Evolutionary conservation across 306 rosid genomes (phyloP), one percentile per base, ranked within the genome.

Genomic region (Corylus avellana): DNA sequence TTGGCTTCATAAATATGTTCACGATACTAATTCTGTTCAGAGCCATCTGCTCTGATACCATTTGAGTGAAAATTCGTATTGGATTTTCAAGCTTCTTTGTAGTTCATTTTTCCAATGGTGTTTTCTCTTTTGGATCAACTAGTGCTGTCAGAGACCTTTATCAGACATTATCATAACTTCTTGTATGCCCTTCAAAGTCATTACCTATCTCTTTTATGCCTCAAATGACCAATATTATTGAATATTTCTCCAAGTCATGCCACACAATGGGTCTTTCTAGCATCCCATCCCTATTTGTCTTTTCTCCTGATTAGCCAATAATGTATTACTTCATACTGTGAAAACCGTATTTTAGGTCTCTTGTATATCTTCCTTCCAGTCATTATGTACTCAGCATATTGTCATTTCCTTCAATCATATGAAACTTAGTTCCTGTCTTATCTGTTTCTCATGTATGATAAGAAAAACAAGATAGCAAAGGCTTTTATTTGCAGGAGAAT

Each of bases 161-260:
- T 67, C 13, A 20, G 37, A 25, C 35, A 71, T 47, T 47, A 50
- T 49, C 48, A 13, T 49, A 48, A 9, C 42, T 25, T 58, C 59
- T 77, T 8, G 2, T 18, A 73, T 73, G 67, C 27, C 56, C 10
- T 72, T 29, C 14, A 11, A 68, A 77, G 8, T 54, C 14, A 10
- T 70, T 56, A 58, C 47, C 70, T 71, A 16, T 44, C n/a, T 53
- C 51, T 55, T 46, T 77, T 13, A 71, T 51, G 11, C 46, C 39
- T 42, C 7, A 18, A 17, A 67, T 11, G 42, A 68, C 50, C 25
- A 68, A 18, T 4, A 18, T 44, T 42, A 37, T 67, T 16, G 39
- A 22, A 20, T 59, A 42, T 48, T 39, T 42, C 25, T 67, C 70
- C 47, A 39, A 16, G 66, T 44, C 64, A 20, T 53, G 20, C 37